phyloP scores from a whole-genome alignment of 1,284 basidiomycete species.

The Ustilago curta region DNA sequence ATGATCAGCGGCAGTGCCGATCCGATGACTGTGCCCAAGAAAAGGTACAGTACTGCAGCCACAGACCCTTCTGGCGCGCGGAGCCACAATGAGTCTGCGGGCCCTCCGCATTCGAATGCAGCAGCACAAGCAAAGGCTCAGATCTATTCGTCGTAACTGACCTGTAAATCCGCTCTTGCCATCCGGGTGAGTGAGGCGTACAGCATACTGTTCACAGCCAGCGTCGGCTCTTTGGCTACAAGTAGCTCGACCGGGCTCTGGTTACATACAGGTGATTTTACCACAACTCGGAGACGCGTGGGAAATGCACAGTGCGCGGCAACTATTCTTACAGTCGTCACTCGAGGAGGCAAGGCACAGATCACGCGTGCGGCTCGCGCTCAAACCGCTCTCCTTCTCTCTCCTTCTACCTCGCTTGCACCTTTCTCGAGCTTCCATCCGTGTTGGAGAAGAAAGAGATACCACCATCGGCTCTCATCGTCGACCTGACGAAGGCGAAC shows the following conservation, averaged over 20 bases:
- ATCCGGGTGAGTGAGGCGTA: no score
- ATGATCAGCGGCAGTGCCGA: not conserved
- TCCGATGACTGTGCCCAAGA: no score
- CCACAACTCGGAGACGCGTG: constrained; percentile 2
- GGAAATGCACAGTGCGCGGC: constrained; percentile 1
- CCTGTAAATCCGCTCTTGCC: no score
- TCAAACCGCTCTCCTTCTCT: not conserved
- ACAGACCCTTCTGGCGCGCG: not conserved
- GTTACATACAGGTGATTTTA: no score
- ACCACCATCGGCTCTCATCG: constrained; percentile 2
- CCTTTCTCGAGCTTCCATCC: not conserved
- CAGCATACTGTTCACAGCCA: no score
- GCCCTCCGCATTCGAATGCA: no score
- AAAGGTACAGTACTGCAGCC: not conserved
- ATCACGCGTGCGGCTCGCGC: constrained; percentile 1
- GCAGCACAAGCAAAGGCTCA: no score
- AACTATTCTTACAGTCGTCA: not conserved
- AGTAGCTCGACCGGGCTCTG: no score
- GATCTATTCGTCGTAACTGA: no score
- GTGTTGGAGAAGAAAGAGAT: not conserved
- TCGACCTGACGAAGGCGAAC: not conserved
- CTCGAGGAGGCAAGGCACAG: not conserved
- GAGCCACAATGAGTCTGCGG: no score
- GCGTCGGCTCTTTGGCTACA: no score
- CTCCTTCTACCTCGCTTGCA: not conserved